Evolutionary conservation across 2,329 filamentous ascomycete genomes (phyloP).

Genomic region (Colletotrichum scovillei): DNA sequence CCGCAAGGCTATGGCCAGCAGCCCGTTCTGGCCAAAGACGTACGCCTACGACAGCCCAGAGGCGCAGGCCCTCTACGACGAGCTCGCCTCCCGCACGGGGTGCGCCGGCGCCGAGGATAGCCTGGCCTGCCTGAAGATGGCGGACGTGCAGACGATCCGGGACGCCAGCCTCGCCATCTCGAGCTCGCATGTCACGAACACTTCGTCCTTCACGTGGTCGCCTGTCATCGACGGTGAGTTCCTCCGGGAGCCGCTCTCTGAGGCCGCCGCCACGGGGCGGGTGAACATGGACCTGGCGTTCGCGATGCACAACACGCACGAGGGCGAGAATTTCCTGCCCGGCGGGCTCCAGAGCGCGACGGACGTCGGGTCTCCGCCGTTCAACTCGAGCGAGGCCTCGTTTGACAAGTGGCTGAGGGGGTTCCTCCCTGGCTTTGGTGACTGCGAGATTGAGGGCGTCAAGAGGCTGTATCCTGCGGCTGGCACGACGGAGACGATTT

Average conservation of each 20-base stretch:
- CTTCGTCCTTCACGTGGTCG: conserved; percentile 68
- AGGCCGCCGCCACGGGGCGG: conserved; percentile 48
- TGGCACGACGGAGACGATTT: conserved; percentile 59
- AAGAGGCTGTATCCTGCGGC: conserved; percentile 58
- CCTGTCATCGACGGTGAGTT: conserved; percentile 70
- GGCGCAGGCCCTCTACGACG: conserved; percentile 62
- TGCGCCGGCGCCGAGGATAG: conserved; percentile 56
- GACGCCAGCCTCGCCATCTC: conserved; percentile 62
- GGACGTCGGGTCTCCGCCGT: conserved; percentile 50
- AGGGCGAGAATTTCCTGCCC: conserved; percentile 72
- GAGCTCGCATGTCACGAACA: conserved; percentile 62
- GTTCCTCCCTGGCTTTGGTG: conserved; percentile 61
- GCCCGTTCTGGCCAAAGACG: conserved; percentile 70
- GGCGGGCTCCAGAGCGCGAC: conserved; percentile 53
- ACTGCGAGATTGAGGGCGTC: conserved; percentile 50
- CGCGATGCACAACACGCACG: conserved; percentile 71
- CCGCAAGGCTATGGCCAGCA: conserved; percentile 48
- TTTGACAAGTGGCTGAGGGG: conserved; percentile 65
- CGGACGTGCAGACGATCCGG: conserved; percentile 63
- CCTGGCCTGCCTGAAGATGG: conserved; percentile 64
- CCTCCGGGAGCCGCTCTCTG: conserved; percentile 58
- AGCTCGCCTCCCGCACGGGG: conserved; percentile 57
- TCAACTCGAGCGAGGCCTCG: conserved; percentile 60
- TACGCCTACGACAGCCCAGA: conserved; percentile 62
- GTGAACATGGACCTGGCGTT: conserved; percentile 60